A percentile compares a stretch with the other conserved stretches of the same genome.
phyloP scores from a whole-genome alignment of 306 rosid genomes.

The Amphicarpaea edgeworthii region DNA sequence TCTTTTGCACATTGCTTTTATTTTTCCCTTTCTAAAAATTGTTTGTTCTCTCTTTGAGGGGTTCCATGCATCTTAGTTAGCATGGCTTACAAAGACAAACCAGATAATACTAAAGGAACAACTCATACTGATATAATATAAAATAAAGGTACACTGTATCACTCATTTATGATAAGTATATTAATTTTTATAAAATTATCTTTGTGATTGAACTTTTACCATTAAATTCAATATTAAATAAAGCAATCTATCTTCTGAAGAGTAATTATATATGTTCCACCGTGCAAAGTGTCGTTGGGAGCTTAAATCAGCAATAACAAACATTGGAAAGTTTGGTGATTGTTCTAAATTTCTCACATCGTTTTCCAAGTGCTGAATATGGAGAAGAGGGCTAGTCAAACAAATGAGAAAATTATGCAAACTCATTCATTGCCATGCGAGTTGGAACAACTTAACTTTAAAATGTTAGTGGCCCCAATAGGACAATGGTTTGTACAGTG shows the following conservation, averaged over 20 bases:
- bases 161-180: too few species aligned
- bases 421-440: conserved; percentile 49
- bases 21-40: conserved; percentile 4
- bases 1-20: background rate
- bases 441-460: conserved; percentile 49
- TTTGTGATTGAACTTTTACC: too few species aligned
- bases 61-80: conserved; percentile 14
- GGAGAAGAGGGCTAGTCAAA: conserved; percentile 60
- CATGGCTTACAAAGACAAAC: conserved; percentile 15
- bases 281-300: conserved; percentile 56
- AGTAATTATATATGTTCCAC: conserved; percentile 35
- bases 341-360: conserved; percentile 60
- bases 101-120: too few species aligned
- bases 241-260: conserved; percentile 31
- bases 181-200: too few species aligned
- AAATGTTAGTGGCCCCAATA: conserved; percentile 55
- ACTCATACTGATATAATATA: too few species aligned
- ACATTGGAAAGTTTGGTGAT: conserved; percentile 58
- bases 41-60: conserved; percentile 13
- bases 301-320: conserved; percentile 50
- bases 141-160: too few species aligned
- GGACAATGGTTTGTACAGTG: conserved; percentile 47
- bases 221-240: conserved; percentile 33
- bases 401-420: conserved; percentile 46
- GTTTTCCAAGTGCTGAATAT: conserved; percentile 52